Evolutionary conservation across 371 early-diverging fungal species (phyloP).

Genomic region (Rhizomucor miehei): DNA sequence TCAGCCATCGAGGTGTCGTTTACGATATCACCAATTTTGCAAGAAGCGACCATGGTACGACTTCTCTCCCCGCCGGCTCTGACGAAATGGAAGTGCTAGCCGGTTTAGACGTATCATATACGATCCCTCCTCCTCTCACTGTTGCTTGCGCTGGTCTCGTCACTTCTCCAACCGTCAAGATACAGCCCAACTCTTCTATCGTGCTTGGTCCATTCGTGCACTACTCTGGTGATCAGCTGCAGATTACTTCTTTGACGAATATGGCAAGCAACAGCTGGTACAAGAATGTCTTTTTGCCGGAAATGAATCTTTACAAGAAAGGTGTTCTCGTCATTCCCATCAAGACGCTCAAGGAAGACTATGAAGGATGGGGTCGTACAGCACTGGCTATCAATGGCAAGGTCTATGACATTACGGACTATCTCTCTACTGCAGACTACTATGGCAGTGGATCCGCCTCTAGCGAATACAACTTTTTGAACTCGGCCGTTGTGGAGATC

Average conservation of each 20-base stretch:
- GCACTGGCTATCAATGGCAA: constrained; percentile 69
- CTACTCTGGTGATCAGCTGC: constrained; percentile 38
- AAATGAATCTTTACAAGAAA: constrained; percentile 62
- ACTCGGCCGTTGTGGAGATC: constrained; percentile 53
- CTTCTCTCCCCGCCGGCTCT: constrained; percentile 39
- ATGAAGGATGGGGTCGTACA: constrained; percentile 45
- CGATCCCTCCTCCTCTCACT: constrained; percentile 75
- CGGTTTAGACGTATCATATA: constrained; percentile 63
- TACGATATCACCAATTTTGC: constrained; percentile 69
- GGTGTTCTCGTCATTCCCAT: constrained; percentile 61
- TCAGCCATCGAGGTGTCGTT: constrained; percentile 69
- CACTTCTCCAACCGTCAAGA: constrained; percentile 25
- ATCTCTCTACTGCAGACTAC: constrained; percentile 51
- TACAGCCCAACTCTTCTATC: constrained; percentile 29
- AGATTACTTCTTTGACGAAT: constrained; percentile 18
- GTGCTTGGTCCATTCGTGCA: constrained; percentile 32
- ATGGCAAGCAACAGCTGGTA: constrained; percentile 59
- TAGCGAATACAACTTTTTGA: constrained; percentile 48
- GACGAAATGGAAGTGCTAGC: constrained; percentile 63
- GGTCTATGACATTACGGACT: constrained; percentile 77
- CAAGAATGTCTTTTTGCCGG: constrained; percentile 60
- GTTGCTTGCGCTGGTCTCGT: constrained; percentile 56
- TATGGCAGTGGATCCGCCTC: constrained; percentile 38
- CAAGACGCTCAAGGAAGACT: constrained; percentile 42
- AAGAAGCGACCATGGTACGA: constrained; percentile 44